Evolutionary conservation across 164 flowering plant genomes (phyloP), one percentile per base, ranked within the genome.

Genomic region (Magnolia officinalis): DNA sequence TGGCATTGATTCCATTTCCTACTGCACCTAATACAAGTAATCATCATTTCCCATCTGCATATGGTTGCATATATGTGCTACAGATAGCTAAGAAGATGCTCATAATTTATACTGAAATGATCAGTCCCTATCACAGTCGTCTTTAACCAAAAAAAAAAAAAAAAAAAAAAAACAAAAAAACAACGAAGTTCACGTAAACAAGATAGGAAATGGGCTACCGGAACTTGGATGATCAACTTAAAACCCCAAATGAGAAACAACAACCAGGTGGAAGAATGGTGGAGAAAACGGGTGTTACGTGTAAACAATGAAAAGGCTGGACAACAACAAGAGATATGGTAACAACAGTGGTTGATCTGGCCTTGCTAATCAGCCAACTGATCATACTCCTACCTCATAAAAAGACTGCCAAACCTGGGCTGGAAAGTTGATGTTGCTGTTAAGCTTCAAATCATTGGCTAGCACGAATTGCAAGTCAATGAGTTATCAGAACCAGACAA

Each of bases 401-500:
- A 66, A 31, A 74, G 67, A 73, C 52, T 23, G 69, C 18, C 37
- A 77, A 74, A 74, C 74, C 64, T 64, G 70, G 76, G 61, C 21
- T 66, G 45, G 24, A 19, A 63, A 49, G 13, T 65, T 63, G 37
- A 67, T 50, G 55, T 19, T 45, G 69, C 67, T 70, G 75, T 70
- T 6, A 55, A 74, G 67, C 73, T 71, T 74, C 52, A 50, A 65
- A 8, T 55, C 64, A 69, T 78, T 31, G 45, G 16, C 14, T 3
- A n/a, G 63, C 49, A 18, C 13, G 72, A 65, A 76, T 49, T 23
- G 66, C 55, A 52, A 26, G 75, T 68, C 26, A 70, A 18, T 19
- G 72, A 78, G 82, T 72, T 73, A 76, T 74, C 77, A 65, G 31
- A 51, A 76, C 37, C 72, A 66, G 66, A 72, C 50, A 16, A 37